Conservation (phyloP, 768 basidiomycete genomes). For the Mycena leptocephala region DNA sequence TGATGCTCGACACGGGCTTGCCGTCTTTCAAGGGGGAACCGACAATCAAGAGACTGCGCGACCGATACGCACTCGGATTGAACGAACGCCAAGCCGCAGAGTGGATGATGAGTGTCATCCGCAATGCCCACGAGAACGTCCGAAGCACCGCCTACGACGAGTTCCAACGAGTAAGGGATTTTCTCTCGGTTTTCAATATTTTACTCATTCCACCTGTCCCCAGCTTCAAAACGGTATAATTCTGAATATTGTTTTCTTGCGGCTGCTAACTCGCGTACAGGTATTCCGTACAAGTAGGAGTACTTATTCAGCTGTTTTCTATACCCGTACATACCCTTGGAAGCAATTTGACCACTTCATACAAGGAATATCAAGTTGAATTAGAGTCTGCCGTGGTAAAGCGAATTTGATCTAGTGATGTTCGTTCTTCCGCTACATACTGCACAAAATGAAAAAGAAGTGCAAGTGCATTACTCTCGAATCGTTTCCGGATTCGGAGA, state of each 20-base stretch:
- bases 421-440: too few species aligned
- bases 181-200: neutral
- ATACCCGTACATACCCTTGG: too few species aligned
- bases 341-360: too few species aligned
- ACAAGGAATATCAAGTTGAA: too few species aligned
- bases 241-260: neutral
- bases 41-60: conserved; percentile 89
- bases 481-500: too few species aligned
- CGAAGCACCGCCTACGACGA: conserved; percentile 96
- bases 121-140: conserved; percentile 96
- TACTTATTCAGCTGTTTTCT: too few species aligned
- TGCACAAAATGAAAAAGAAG: too few species aligned
- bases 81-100: conserved; percentile 95
- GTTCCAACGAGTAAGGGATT: conserved; percentile 84
- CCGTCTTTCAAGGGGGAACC: conserved; percentile 98
- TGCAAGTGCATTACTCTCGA: too few species aligned
- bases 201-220: conserved; percentile 8
- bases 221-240: conserved; percentile 60
- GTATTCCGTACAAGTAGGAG: conserved; percentile 56
- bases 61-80: conserved; percentile 88
- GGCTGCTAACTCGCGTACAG: conserved; percentile 28
- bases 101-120: conserved; percentile 90
- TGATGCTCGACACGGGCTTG: conserved; percentile 96
- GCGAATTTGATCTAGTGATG: too few species aligned
- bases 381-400: too few species aligned